These are phyloP conservation scores for Sporothrix phasma DNA, from an alignment of 2,329 filamentous ascomycete genomes.

Conservation along the genomic window DNA sequence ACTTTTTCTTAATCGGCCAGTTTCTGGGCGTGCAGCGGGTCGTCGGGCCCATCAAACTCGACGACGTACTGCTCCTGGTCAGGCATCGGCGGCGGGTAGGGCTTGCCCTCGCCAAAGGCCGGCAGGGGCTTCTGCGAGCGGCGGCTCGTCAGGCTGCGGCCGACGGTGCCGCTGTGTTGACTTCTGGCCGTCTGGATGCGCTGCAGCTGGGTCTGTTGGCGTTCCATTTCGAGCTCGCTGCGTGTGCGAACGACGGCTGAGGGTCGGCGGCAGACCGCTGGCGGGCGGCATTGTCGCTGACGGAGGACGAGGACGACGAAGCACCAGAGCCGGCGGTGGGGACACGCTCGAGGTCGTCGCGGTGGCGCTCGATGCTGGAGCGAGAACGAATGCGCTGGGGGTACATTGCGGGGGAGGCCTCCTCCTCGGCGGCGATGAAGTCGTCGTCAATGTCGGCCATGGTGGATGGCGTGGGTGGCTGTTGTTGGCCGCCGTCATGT, in stretches of 20 bases:
- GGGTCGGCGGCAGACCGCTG: slow-evolving; percentile 22
- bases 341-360: slow-evolving; percentile 51
- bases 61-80: slow-evolving; percentile 65
- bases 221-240: slow-evolving; percentile 57
- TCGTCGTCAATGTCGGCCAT: slow-evolving; percentile 46
- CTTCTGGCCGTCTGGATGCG: slow-evolving; percentile 61
- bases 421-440: slow-evolving; percentile 43
- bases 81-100: slow-evolving; percentile 59
- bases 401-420: slow-evolving; percentile 35
- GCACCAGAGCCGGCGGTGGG: slow-evolving; percentile 42
- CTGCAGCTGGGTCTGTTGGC: slow-evolving; percentile 57
- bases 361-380: slow-evolving; percentile 26
- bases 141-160: slow-evolving; percentile 34
- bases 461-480: slow-evolving; percentile 26
- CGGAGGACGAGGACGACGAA: slow-evolving; percentile 41
- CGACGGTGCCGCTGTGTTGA: slow-evolving; percentile 66
- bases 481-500: no score
- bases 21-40: slow-evolving; percentile 82
- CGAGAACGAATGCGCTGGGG: slow-evolving; percentile 17
- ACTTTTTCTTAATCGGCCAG: slow-evolving; percentile 73
- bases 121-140: slow-evolving; percentile 51
- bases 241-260: slow-evolving; percentile 49
- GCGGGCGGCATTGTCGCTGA: slow-evolving; percentile 23
- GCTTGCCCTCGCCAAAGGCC: slow-evolving; percentile 62
- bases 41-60: slow-evolving; percentile 73